Base-by-base conservation (phyloP, 2,329 filamentous ascomycete species). In the Endoconidiophora laricicola region DNA sequence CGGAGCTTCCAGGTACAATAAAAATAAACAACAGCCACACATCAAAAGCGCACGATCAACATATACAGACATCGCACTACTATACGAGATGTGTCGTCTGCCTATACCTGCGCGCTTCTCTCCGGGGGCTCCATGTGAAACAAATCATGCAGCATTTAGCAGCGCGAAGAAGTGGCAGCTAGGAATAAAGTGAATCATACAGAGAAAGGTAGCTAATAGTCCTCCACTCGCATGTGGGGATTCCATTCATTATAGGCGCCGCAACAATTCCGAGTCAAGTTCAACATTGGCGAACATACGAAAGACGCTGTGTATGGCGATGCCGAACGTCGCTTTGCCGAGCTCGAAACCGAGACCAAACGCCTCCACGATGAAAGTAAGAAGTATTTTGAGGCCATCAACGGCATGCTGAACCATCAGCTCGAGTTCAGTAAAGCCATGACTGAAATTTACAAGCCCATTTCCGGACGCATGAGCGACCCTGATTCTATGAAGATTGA, bases 391-490 rank as follows among this genome's bases (percentile, higher is more conserved):
- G 81, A 94, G 49, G 86, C 91, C 62, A 95, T 98, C 69, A 95
- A 96, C 69, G 85, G 83, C 72, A 98, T 98, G 91, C 76, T 98
- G 60, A 78, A 72, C 62, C 88, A 96, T 68, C 91, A 98, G 70
- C 96, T 98, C 66, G 90, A 94, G 63, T 98, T 98, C 69, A 94
- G 90, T 59, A 79, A 94, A 68, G 86, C 88, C 57, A 90, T 94
- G 71, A 82, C 83, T 56, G 91, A 98, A 66, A 83, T 98, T 60
- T 98, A 98, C 73, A 94, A 94, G 64, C 91, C 91, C 58, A 98
- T 98, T 59, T 95, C 90, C 50, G 91, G 91, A 50, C 83, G 91
- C 61, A 76, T 93, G 66, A 96, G 90, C 43, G 91, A 98, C 65
- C 91, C 91, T 7, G 82, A 88, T 59, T 84, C 84, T 6, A 75